A percentile compares a stretch with the other conserved stretches of the same genome.
Conservation (phyloP, 2,329 filamentous ascomycete genomes). For the Cadophora sp. region DNA sequence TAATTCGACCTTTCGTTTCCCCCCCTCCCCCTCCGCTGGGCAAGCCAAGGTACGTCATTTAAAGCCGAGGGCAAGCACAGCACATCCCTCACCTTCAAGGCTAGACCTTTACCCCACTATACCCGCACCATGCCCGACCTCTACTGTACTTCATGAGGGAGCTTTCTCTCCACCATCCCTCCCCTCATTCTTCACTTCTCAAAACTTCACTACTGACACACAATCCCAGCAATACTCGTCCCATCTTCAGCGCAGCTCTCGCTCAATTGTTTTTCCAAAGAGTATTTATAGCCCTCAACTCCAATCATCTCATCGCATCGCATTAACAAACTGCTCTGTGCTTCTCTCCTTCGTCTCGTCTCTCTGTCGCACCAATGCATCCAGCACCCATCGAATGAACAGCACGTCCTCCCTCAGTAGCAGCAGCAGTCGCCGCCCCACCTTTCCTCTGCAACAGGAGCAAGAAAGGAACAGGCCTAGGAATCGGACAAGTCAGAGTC, state of each 20-base stretch:
- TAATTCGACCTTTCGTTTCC: background rate
- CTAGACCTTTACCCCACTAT: conserved; percentile 6
- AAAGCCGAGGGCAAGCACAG: conserved; percentile 7
- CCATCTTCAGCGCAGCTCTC: background rate
- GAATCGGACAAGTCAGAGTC: background rate
- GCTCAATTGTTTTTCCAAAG: background rate
- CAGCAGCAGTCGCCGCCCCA: conserved; percentile 10
- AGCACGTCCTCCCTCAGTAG: conserved; percentile 10
- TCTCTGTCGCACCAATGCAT: conserved; percentile 22
- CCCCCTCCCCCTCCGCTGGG: background rate
- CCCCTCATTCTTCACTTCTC: background rate
- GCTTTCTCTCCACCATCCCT: background rate
- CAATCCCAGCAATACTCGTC: background rate
- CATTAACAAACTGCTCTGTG: conserved; percentile 2
- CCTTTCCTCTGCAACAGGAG: background rate
- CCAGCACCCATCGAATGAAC: conserved; percentile 12
- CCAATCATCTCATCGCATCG: background rate
- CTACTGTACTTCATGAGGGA: background rate
- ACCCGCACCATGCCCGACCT: background rate
- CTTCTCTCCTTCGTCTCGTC: conserved; percentile 8
- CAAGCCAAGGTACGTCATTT: conserved; percentile 8
- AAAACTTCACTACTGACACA: background rate
- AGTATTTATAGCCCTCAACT: background rate
- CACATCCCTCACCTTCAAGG: conserved; percentile 2
- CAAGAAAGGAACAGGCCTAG: background rate